phyloP scores from a whole-genome alignment of 2,329 filamentous ascomycete species.

The Alternaria postmessia region DNA sequence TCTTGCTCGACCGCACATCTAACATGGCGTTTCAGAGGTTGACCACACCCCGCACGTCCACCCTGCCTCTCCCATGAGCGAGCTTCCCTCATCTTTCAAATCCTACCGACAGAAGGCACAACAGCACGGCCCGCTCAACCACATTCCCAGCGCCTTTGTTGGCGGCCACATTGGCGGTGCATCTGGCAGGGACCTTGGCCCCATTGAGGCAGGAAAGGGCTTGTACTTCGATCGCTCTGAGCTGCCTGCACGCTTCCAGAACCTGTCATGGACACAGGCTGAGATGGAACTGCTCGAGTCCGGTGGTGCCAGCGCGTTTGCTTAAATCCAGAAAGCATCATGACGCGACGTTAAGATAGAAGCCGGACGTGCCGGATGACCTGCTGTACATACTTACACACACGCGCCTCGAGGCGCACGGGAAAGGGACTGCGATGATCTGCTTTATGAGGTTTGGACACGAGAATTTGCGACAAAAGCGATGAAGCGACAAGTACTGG shows the following conservation, averaged over 20 bases:
- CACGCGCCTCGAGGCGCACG: constrained; percentile 18
- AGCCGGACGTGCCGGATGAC: constrained; percentile 25
- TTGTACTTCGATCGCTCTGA: constrained; percentile 89
- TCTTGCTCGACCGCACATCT: constrained; percentile 13
- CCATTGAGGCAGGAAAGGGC: constrained; percentile 74
- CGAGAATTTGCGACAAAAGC: constrained; percentile 24
- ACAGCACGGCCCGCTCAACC: constrained; percentile 75
- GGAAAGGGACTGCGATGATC: constrained; percentile 14
- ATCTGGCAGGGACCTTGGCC: constrained; percentile 74
- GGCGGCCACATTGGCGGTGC: constrained; percentile 63
- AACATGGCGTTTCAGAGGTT: constrained; percentile 61
- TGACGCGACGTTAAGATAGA: constrained; percentile 18
- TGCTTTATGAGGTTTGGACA: constrained; percentile 5
- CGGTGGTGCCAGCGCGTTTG: constrained; percentile 77
- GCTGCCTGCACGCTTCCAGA: constrained; percentile 83
- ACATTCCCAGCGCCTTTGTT: constrained; percentile 36
- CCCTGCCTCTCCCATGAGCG: constrained; percentile 72
- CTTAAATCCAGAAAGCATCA: constrained; percentile 45
- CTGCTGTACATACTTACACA: constrained; percentile 33
- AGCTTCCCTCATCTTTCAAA: constrained; percentile 75
- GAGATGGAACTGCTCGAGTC: constrained; percentile 98
- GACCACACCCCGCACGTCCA: constrained; percentile 78
- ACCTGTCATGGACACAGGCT: constrained; percentile 73
- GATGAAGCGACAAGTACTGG: constrained; percentile 29
- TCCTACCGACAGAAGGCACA: constrained; percentile 79